Evolutionary conservation across 148 eudicot species (phyloP).

Genomic region (Euryodendron excelsum): DNA sequence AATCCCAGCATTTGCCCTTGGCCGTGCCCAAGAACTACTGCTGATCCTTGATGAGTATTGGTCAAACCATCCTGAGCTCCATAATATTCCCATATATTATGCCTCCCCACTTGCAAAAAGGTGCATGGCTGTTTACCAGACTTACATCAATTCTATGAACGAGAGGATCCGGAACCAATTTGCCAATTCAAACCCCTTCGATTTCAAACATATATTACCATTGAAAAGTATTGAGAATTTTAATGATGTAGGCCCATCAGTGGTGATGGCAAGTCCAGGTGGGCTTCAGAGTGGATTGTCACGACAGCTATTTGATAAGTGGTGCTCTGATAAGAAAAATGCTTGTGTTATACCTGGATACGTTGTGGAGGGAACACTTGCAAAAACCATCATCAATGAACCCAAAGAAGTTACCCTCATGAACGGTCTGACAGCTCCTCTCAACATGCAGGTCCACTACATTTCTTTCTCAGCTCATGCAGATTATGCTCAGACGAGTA

Average conservation of each 20-base stretch:
- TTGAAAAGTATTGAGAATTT: slow-evolving; percentile 77
- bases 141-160: slow-evolving; percentile 92
- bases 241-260: slow-evolving; percentile 78
- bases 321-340: slow-evolving; percentile 89
- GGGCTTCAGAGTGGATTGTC: slow-evolving; percentile 92
- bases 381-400: slow-evolving; percentile 84
- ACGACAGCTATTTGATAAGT: slow-evolving; percentile 85
- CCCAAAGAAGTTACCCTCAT: slow-evolving; percentile 90
- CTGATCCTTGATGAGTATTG: slow-evolving; percentile 97
- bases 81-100: slow-evolving; percentile 81
- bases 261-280: slow-evolving; percentile 94
- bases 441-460: slow-evolving; percentile 84
- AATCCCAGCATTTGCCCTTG: slow-evolving; percentile 93
- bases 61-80: slow-evolving; percentile 91
- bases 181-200: slow-evolving; percentile 84
- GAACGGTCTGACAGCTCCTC: slow-evolving; percentile 79
- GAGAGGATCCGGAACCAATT: slow-evolving; percentile 86
- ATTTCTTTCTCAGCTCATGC: slow-evolving; percentile 98
- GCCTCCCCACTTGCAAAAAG: slow-evolving; percentile 95
- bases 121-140: slow-evolving; percentile 94
- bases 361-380: slow-evolving; percentile 85
- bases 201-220: slow-evolving; percentile 80
- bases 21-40: slow-evolving; percentile 97
- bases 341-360: slow-evolving; percentile 94
- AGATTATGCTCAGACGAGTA: slow-evolving; percentile 77